A percentile compares a stretch with the other conserved stretches of the same genome.
Conservation (phyloP, 2,329 filamentous ascomycete species). For the Samsoniella hepiali region DNA sequence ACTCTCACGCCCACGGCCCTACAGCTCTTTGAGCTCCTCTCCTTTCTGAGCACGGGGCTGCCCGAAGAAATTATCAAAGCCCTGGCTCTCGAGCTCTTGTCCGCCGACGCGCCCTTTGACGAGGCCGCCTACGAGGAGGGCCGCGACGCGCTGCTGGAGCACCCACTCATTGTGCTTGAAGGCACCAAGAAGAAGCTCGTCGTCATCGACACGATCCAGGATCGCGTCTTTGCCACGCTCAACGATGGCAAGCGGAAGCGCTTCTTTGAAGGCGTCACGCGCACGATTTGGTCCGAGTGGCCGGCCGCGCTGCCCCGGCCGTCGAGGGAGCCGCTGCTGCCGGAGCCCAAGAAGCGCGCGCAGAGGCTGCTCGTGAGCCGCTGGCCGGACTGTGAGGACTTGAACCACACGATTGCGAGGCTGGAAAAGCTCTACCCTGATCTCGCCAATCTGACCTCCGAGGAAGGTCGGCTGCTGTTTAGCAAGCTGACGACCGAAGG, state of each 20-base stretch:
- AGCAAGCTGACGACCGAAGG: neutral
- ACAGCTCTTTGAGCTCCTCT: slow-evolving; percentile 10
- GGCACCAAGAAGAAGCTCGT: slow-evolving; percentile 5
- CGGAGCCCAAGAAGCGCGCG: slow-evolving; percentile 9
- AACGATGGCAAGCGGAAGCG: neutral
- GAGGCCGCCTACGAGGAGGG: slow-evolving; percentile 6
- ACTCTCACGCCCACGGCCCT: slow-evolving; percentile 1
- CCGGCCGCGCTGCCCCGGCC: slow-evolving; percentile 15
- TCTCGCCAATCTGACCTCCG: neutral
- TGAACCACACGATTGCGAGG: neutral
- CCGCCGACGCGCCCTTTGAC: neutral
- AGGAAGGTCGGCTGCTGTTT: neutral
- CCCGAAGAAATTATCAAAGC: slow-evolving; percentile 12
- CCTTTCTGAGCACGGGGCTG: slow-evolving; percentile 1
- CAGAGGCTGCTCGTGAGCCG: slow-evolving; percentile 5
- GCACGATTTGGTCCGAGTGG: slow-evolving; percentile 15
- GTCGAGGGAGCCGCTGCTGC: slow-evolving; percentile 4
- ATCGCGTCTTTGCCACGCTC: slow-evolving; percentile 6
- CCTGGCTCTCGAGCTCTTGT: neutral
- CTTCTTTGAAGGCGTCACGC: slow-evolving; percentile 7
- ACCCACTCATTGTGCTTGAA: slow-evolving; percentile 9
- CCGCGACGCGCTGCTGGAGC: slow-evolving; percentile 4
- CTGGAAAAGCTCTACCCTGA: slow-evolving; percentile 7
- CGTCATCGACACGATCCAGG: slow-evolving; percentile 8
- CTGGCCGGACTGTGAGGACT: slow-evolving; percentile 10